Conservation (phyloP, 768 basidiomycete genomes). For the Russula lepida region DNA sequence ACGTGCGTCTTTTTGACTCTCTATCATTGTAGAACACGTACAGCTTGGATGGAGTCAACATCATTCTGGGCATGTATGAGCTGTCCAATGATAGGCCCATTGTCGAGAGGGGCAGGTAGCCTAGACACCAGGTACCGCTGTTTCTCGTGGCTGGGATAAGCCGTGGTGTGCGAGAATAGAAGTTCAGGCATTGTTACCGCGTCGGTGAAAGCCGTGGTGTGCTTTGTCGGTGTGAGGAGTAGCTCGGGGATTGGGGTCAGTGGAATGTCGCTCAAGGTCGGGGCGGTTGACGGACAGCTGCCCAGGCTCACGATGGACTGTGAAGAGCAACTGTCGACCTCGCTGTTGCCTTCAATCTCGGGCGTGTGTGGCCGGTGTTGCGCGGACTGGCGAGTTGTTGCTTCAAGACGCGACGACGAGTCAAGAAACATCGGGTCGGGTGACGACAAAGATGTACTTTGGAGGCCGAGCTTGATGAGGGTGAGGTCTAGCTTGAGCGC, state of each 20-base stretch:
- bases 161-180: not conserved
- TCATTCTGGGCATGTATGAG: not conserved
- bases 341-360: not conserved
- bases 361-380: not conserved
- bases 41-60: not conserved
- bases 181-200: not conserved
- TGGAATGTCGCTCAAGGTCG: conserved; percentile 16
- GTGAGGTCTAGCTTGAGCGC: conserved; percentile 11
- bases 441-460: not conserved
- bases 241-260: conserved; percentile 17
- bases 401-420: not conserved
- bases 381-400: not conserved
- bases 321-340: not conserved
- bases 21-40: not conserved
- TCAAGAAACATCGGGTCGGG: not conserved
- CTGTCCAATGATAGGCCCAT: not conserved
- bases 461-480: conserved; percentile 2
- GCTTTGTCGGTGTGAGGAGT: conserved; percentile 9
- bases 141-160: not conserved
- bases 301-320: conserved; percentile 6
- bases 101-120: conserved; percentile 8
- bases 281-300: conserved; percentile 11
- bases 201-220: not conserved
- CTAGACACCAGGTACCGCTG: not conserved
- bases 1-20: not conserved